Base-by-base conservation (phyloP, 441 rosid species). In the Erysimum cheiri region DNA sequence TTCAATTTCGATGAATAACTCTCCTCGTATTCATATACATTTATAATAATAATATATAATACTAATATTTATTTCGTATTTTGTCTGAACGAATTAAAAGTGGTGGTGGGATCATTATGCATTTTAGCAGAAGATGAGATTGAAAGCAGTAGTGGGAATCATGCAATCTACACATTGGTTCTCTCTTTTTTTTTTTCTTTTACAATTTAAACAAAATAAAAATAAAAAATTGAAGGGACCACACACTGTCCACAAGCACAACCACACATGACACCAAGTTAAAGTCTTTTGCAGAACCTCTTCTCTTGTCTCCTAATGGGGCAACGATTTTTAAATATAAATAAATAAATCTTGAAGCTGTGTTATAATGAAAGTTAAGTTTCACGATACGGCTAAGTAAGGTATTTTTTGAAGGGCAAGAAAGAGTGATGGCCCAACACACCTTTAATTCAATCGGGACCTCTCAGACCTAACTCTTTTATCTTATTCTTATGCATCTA, bases 271-370 rank as follows among this genome's bases (percentile, higher is more conserved):
- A 75, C 71, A 22, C 71, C 56, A 69, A 69, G 71, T 69, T 75
- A 63, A 76, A 76, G 79, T 76, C 63, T 76, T 58, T 64, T 76
- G 75, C 75, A 70, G 62, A 63, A 64, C 70, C 64, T 75, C 78
- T 70, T 64, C 79, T 64, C 75, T 76, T 76, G 79, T 76, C 79
- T 76, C 79, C 79, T 70, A 64, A 76, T 76, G 75, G 75, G 75
- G 79, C 68, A 70, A 76, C 79, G 57, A 70, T 70, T 76, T 58
- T 69, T 4, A 39, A 32, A 26, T 54, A 72, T 44, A 15, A 22
- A 64, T 8, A 28, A 41, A 48, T 2, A 13, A 24, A 46, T 48
- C 28, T 74, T 8, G 4, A 55, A 47, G 15, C 39, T 26, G 24
- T 61, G 74, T 31, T 55, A 48, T 22, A 47, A 69, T 31, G 53